Percentiles rank a stretch among this genome's conserved stretches.
Evolutionary conservation across 768 basidiomycete species (phyloP).

Genomic region (Hemileccinum impolitum): DNA sequence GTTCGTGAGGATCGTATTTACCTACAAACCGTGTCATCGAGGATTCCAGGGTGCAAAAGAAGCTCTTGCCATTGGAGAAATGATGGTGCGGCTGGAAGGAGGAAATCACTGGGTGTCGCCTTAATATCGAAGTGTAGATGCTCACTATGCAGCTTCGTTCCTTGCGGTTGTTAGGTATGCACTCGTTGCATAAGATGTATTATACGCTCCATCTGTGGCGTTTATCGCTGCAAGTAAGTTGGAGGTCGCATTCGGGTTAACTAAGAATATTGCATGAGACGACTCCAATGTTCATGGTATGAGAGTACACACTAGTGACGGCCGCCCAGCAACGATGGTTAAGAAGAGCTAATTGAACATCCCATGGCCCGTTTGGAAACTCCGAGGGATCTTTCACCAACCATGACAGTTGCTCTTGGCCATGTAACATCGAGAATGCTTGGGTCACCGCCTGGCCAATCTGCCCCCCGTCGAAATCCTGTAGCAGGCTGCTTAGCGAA

Average conservation of each 20-base stretch:
- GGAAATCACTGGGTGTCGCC: conserved; percentile 1
- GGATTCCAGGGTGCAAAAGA: neutral
- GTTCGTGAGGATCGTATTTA: conserved; percentile 34
- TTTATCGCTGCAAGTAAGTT: conserved; percentile 37
- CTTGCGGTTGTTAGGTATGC: conserved; percentile 47
- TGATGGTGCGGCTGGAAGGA: conserved; percentile 17
- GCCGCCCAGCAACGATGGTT: conserved; percentile 55
- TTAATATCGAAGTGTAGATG: neutral
- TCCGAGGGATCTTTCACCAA: conserved; percentile 35
- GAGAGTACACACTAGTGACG: conserved; percentile 43
- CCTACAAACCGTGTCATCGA: conserved; percentile 13
- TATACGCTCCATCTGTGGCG: conserved; percentile 41
- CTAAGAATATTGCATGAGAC: conserved; percentile 21
- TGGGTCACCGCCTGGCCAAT: conserved; percentile 47
- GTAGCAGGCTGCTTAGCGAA: neutral
- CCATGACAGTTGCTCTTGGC: conserved; percentile 44
- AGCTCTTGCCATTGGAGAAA: conserved; percentile 10
- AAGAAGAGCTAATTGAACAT: conserved; percentile 43
- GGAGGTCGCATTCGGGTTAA: conserved; percentile 40
- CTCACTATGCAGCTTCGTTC: conserved; percentile 60
- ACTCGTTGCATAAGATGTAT: conserved; percentile 48
- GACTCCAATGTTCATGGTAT: neutral
- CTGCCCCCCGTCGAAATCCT: conserved; percentile 61
- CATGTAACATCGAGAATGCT: conserved; percentile 32
- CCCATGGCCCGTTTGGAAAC: conserved; percentile 44